phyloP scores from a whole-genome alignment of 1,284 basidiomycete species.

The Marasmius oreades region DNA sequence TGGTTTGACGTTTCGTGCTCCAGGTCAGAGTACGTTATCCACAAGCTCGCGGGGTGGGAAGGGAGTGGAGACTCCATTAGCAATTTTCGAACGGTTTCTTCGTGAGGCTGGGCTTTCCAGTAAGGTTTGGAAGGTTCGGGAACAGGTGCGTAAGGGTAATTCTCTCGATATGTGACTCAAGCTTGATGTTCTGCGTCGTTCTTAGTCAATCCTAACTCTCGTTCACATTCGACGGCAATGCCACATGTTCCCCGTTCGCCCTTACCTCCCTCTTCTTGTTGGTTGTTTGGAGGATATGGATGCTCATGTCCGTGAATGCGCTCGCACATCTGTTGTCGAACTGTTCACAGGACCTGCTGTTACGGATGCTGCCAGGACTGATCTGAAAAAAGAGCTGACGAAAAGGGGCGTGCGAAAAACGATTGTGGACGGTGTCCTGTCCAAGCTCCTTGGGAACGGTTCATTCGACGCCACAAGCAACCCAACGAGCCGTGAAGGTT shows the following conservation, averaged over 20 bases:
- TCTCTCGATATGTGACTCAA: not conserved
- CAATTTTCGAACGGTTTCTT: slow-evolving; percentile 74
- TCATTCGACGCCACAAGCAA: slow-evolving; percentile 34
- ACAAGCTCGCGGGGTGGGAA: slow-evolving; percentile 59
- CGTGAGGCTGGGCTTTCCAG: slow-evolving; percentile 72
- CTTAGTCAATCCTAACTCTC: slow-evolving; percentile 60
- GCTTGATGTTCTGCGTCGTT: slow-evolving; percentile 9
- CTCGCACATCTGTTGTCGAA: slow-evolving; percentile 76
- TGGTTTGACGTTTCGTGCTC: slow-evolving; percentile 60
- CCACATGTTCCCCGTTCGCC: slow-evolving; percentile 76
- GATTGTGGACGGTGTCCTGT: slow-evolving; percentile 70
- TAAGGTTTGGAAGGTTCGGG: slow-evolving; percentile 79
- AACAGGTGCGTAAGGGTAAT: slow-evolving; percentile 56
- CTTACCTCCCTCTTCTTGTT: slow-evolving; percentile 80
- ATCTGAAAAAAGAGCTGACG: slow-evolving; percentile 89
- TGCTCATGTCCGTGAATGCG: slow-evolving; percentile 82
- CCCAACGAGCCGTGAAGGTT: slow-evolving; percentile 50
- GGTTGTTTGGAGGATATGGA: slow-evolving; percentile 89
- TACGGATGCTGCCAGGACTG: slow-evolving; percentile 82
- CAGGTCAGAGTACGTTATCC: slow-evolving; percentile 38
- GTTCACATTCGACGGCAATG: slow-evolving; percentile 66
- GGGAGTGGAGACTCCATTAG: slow-evolving; percentile 70
- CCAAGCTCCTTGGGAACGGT: slow-evolving; percentile 50
- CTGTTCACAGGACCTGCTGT: slow-evolving; percentile 82
- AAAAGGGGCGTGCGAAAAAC: slow-evolving; percentile 85